Percentiles rank a stretch among this genome's conserved stretches.
These are phyloP conservation scores for Trichoderma sp. DNA, from an alignment of 2,329 filamentous ascomycete genomes.

Conservation along the genomic window DNA sequence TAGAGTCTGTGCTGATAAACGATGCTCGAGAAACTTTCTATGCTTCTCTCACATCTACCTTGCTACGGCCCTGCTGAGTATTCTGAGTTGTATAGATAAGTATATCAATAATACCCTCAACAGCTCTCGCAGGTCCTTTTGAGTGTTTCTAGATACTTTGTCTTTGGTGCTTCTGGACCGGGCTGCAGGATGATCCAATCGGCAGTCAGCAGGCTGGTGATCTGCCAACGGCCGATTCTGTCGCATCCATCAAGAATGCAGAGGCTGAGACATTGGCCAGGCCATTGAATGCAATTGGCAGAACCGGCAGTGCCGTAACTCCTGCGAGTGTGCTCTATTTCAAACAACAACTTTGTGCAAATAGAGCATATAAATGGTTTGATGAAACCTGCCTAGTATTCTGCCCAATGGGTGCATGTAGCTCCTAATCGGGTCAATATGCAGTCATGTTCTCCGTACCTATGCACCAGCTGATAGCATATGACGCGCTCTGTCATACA, in stretches of 20 bases:
- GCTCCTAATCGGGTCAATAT: neutral
- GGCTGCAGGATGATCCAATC: neutral
- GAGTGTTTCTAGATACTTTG: neutral
- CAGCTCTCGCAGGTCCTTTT: neutral
- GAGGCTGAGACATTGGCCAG: slow-evolving; percentile 18
- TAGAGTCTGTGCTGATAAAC: neutral
- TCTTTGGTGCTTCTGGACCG: neutral
- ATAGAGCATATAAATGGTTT: neutral
- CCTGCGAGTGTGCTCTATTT: neutral
- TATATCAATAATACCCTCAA: neutral
- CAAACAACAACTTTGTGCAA: neutral
- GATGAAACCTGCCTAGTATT: neutral
- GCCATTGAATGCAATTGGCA: neutral
- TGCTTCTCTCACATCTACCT: neutral
- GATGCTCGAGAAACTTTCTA: neutral
- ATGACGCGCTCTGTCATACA: neutral
- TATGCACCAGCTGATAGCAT: neutral
- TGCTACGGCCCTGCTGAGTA: neutral
- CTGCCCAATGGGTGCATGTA: neutral
- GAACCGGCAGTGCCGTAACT: neutral
- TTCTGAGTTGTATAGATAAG: too few species aligned
- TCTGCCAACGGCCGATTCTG: neutral
- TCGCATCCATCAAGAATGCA: slow-evolving; percentile 1
- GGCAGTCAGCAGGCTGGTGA: neutral
- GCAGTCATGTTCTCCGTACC: neutral